Conservation (phyloP, 164 flowering plant genomes). For the Nymphaea thermarum region DNA sequence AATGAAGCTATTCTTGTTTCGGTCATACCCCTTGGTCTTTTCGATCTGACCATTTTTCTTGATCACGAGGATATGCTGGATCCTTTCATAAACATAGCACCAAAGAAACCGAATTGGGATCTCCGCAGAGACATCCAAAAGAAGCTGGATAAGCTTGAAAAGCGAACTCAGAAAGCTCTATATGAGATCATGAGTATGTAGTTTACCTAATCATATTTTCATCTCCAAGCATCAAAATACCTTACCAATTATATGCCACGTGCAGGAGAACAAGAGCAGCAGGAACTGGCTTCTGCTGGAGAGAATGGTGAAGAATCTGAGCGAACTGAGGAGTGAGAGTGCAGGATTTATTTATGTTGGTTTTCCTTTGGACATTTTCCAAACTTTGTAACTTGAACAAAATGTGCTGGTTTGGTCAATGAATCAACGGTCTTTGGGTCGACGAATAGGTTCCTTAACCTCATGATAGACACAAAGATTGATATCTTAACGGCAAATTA, state of each 20-base stretch:
- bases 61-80: constrained; percentile 31
- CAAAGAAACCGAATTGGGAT: constrained; percentile 99
- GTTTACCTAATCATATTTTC: not conserved
- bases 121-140: constrained; percentile 85
- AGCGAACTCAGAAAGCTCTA: constrained; percentile 79
- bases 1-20: not conserved
- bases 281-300: constrained; percentile 5
- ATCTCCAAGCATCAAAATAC: not conserved
- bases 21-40: not conserved
- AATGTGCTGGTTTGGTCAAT: too few relatives aligned
- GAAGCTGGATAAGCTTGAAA: constrained; percentile 88
- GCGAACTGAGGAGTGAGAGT: not conserved
- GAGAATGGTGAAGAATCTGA: constrained; percentile 8
- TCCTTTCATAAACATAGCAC: constrained; percentile 90
- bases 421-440: too few relatives aligned
- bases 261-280: constrained; percentile 15
- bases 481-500: too few relatives aligned
- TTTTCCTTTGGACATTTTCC: too few relatives aligned
- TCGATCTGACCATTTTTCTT: not conserved
- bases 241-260: not conserved
- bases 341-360: too few relatives aligned
- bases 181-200: constrained; percentile 57
- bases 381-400: too few relatives aligned
- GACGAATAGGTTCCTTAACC: too few relatives aligned
- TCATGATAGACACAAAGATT: too few relatives aligned